Conservation (phyloP, 2,329 filamentous ascomycete species). For the Exophiala mesophila region DNA sequence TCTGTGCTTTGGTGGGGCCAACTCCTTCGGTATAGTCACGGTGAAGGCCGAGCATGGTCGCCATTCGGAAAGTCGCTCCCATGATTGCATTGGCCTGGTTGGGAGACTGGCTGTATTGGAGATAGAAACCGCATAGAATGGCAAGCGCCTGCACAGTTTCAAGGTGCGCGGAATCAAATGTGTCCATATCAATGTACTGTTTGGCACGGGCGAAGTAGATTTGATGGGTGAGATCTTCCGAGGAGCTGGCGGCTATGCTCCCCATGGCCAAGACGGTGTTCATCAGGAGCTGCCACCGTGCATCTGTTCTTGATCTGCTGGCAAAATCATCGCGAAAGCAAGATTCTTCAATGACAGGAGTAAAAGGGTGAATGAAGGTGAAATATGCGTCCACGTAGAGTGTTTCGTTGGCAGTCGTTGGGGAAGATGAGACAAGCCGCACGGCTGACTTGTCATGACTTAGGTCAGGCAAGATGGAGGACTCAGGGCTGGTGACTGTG, state of each 20-base stretch:
- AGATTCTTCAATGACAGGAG: constrained; percentile 68
- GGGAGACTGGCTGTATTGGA: constrained; percentile 71
- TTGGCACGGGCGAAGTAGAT: constrained; percentile 63
- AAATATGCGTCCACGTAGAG: constrained; percentile 72
- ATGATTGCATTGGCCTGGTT: constrained; percentile 71
- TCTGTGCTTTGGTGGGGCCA: constrained; percentile 41
- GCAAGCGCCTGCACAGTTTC: constrained; percentile 68
- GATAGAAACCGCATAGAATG: constrained; percentile 69
- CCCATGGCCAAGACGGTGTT: constrained; percentile 76
- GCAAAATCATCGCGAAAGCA: constrained; percentile 63
- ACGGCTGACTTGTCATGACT: constrained; percentile 35
- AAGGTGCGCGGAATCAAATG: constrained; percentile 65
- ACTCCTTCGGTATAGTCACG: constrained; percentile 53
- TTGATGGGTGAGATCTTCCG: constrained; percentile 60
- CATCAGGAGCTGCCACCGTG: constrained; percentile 65
- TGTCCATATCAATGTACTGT: constrained; percentile 61
- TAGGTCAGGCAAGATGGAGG: constrained; percentile 34
- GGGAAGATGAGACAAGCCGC: constrained; percentile 47
- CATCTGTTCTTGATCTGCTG: constrained; percentile 58
- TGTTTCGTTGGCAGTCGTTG: constrained; percentile 60
- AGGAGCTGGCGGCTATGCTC: constrained; percentile 62
- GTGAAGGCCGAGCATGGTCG: constrained; percentile 67
- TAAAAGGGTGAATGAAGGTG: constrained; percentile 65
- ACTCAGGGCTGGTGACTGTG: constrained; percentile 32
- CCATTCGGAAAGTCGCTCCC: constrained; percentile 67